A percentile compares a stretch with the other conserved stretches of the same genome.
phyloP scores from a whole-genome alignment of 2,329 filamentous ascomycete species.

The Purpureocillium takamizusanense region DNA sequence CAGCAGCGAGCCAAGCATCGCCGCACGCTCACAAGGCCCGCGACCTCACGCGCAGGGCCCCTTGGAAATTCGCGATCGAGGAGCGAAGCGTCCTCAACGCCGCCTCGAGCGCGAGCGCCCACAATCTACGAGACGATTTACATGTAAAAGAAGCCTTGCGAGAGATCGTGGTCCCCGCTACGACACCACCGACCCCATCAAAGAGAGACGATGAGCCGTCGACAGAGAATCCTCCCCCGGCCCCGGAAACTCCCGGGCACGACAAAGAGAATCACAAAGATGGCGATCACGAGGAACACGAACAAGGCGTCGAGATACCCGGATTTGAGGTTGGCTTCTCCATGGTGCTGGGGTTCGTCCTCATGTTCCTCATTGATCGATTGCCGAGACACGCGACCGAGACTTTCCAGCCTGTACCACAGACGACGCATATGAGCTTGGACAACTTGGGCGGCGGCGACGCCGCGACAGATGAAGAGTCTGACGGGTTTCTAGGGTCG shows the following conservation, averaged over 20 bases:
- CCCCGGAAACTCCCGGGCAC: constrained; percentile 6
- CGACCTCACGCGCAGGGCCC: constrained; percentile 21
- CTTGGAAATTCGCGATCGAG: constrained; percentile 17
- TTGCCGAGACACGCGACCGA: constrained; percentile 66
- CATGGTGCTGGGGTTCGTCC: constrained; percentile 77
- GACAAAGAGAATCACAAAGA: constrained; percentile 22
- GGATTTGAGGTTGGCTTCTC: constrained; percentile 78
- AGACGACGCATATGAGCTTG: constrained; percentile 78
- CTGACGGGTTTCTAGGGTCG: constrained; percentile 50
- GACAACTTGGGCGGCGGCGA: constrained; percentile 60
- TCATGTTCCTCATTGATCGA: constrained; percentile 95
- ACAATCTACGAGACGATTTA: not conserved
- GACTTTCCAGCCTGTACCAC: constrained; percentile 52
- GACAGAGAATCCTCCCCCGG: not conserved
- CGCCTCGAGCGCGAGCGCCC: constrained; percentile 9
- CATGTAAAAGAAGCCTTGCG: too few species aligned
- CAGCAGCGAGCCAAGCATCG: constrained; percentile 56
- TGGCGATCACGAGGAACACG: constrained; percentile 12
- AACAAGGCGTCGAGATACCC: constrained; percentile 38
- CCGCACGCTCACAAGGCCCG: constrained; percentile 27
- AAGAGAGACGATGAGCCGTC: not conserved
- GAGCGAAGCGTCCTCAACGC: constrained; percentile 15
- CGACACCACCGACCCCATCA: not conserved
- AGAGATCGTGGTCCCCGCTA: not conserved
- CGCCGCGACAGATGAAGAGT: constrained; percentile 42